phyloP scores from a whole-genome alignment of 768 basidiomycete genomes.

The Kwoniella sp. region DNA sequence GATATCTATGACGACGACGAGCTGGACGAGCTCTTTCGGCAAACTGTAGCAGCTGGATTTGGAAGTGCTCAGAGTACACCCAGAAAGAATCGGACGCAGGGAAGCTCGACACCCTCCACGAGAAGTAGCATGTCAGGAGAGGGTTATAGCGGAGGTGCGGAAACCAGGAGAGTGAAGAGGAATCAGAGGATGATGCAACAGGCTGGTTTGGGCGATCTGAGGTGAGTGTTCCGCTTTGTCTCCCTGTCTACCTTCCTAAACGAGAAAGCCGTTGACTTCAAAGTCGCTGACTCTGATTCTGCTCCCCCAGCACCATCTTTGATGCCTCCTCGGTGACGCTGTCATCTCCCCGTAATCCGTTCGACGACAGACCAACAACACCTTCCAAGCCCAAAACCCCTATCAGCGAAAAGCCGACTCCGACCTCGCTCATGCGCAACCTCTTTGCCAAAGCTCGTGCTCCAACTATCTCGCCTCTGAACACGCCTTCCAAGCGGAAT shows the following conservation, averaged over 20 bases:
- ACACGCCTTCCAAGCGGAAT: constrained; percentile 30
- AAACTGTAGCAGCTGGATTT: constrained; percentile 29
- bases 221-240: constrained; percentile 20
- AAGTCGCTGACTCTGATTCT: not conserved
- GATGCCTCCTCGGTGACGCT: constrained; percentile 46
- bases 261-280: constrained; percentile 9
- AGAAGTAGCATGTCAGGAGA: constrained; percentile 11
- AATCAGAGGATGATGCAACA: constrained; percentile 38
- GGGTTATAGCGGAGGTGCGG: constrained; percentile 13
- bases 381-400: constrained; percentile 37
- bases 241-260: not conserved
- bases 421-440: constrained; percentile 43
- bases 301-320: constrained; percentile 36
- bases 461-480: constrained; percentile 28
- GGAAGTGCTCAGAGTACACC: constrained; percentile 33
- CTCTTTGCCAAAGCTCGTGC: constrained; percentile 41
- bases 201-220: constrained; percentile 47
- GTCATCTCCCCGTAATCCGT: constrained; percentile 33
- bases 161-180: constrained; percentile 22
- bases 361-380: constrained; percentile 28
- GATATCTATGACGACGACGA: constrained; percentile 47
- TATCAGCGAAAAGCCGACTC: constrained; percentile 42
- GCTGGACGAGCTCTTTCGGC: constrained; percentile 41
- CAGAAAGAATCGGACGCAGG: constrained; percentile 1
- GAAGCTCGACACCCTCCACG: constrained; percentile 34